Evolutionary conservation across 176 grass and related monocot species (phyloP).

Genomic region (Triticum urartu): DNA sequence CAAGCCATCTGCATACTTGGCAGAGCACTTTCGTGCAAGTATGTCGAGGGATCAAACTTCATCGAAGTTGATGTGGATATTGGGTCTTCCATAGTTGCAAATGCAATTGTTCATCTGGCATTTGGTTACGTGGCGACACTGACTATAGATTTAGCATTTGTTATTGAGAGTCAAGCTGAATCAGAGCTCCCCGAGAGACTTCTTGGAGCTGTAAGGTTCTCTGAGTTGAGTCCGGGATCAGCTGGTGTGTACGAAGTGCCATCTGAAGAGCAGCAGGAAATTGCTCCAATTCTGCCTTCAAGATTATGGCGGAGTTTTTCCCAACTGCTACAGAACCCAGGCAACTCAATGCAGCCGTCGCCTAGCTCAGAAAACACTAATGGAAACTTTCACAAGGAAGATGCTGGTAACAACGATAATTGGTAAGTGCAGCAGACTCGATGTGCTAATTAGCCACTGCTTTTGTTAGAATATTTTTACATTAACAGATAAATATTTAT

Average conservation of each 20-base stretch:
- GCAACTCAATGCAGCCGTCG: constrained; percentile 32
- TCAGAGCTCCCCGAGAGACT: constrained; percentile 88
- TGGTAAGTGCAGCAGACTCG: constrained; percentile 54
- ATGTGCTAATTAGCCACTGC: not conserved
- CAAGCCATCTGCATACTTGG: constrained; percentile 94
- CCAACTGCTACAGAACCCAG: constrained; percentile 54
- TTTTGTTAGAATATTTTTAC: constrained; percentile 8
- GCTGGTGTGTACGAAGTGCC: constrained; percentile 52
- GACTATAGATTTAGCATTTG: constrained; percentile 90
- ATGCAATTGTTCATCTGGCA: constrained; percentile 92
- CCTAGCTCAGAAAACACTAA: constrained; percentile 44
- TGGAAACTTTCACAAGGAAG: constrained; percentile 51
- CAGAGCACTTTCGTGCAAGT: constrained; percentile 79
- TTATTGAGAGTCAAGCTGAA: constrained; percentile 84
- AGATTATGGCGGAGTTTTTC: constrained; percentile 80
- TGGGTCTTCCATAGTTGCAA: constrained; percentile 89
- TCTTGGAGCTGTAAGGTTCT: constrained; percentile 83
- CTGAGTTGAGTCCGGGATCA: constrained; percentile 70
- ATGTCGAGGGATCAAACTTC: constrained; percentile 64
- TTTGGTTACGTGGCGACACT: constrained; percentile 80
- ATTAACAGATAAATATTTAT: not conserved
- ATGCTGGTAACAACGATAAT: constrained; percentile 25
- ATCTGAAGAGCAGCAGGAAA: constrained; percentile 53
- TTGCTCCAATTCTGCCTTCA: constrained; percentile 27
- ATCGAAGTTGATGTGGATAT: constrained; percentile 96